Evolutionary conservation across 2,329 filamentous ascomycete species (phyloP).

Genomic region (Venturia nashicola): DNA sequence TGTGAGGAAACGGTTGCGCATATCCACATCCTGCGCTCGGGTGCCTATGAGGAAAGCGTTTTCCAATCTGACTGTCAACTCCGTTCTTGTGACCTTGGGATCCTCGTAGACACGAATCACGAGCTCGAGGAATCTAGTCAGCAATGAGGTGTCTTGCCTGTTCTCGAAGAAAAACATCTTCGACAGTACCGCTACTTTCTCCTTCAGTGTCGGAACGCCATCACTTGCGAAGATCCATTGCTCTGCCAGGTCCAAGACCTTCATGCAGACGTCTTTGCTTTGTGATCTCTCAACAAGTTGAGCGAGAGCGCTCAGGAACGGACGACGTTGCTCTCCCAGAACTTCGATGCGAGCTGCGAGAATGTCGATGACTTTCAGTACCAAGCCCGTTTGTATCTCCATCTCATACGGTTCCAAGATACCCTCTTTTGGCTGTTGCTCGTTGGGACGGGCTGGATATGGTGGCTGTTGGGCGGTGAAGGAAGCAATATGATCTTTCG

Average conservation of each 20-base stretch:
- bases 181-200: slow-evolving; percentile 96
- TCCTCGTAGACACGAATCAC: slow-evolving; percentile 98
- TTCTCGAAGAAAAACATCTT: slow-evolving; percentile 98
- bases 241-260: slow-evolving; percentile 88
- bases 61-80: slow-evolving; percentile 93
- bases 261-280: slow-evolving; percentile 75
- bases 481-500: slow-evolving; percentile 77
- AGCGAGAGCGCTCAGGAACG: slow-evolving; percentile 89
- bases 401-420: slow-evolving; percentile 59
- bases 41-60: slow-evolving; percentile 96
- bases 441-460: slow-evolving; percentile 20
- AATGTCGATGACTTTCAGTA: slow-evolving; percentile 91
- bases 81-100: slow-evolving; percentile 84
- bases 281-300: slow-evolving; percentile 91
- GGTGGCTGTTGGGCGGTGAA: slow-evolving; percentile 46
- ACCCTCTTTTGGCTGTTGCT: slow-evolving; percentile 25
- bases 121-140: slow-evolving; percentile 87
- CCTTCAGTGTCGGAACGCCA: slow-evolving; percentile 92
- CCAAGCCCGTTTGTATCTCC: slow-evolving; percentile 79
- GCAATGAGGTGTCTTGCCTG: slow-evolving; percentile 66
- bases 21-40: slow-evolving; percentile 82
- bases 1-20: slow-evolving; percentile 91
- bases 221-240: slow-evolving; percentile 94
- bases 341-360: slow-evolving; percentile 86
- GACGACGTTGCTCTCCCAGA: slow-evolving; percentile 77